Evolutionary conservation across 176 grass and related monocot species (phyloP).

Genomic region (Oryza brachyantha): DNA sequence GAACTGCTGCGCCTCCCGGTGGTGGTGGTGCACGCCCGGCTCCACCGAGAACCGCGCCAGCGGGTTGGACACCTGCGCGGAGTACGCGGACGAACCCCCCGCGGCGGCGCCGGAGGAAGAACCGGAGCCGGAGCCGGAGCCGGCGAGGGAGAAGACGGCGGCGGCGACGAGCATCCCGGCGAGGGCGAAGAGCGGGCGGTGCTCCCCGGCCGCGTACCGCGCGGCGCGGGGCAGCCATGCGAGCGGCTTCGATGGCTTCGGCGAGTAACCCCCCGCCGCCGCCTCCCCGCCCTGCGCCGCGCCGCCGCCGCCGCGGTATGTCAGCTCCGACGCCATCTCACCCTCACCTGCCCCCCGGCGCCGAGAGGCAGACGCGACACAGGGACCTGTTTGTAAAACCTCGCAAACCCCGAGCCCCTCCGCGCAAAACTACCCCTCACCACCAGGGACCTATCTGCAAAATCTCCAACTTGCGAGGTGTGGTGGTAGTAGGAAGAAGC

Average conservation of each 20-base stretch:
- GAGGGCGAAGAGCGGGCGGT: slow-evolving; percentile 75
- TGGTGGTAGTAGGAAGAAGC: neutral
- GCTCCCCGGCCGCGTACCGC: slow-evolving; percentile 57
- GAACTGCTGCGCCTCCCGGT: slow-evolving; percentile 37
- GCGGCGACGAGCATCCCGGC: slow-evolving; percentile 65
- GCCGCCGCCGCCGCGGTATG: slow-evolving; percentile 56
- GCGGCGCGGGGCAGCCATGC: slow-evolving; percentile 54
- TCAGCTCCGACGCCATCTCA: slow-evolving; percentile 84
- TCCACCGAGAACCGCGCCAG: slow-evolving; percentile 39
- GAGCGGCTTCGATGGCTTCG: slow-evolving; percentile 62
- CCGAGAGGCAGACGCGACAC: too few species aligned
- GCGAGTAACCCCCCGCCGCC: slow-evolving; percentile 20
- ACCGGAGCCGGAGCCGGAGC: neutral
- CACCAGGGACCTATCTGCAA: neutral
- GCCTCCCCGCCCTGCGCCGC: slow-evolving; percentile 15
- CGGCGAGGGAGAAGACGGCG: slow-evolving; percentile 51
- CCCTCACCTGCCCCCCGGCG: too few species aligned
- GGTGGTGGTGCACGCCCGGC: neutral
- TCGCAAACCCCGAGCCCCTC: neutral
- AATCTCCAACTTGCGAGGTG: too few species aligned
- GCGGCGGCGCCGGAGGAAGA: neutral
- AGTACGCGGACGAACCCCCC: neutral
- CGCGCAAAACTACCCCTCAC: neutral
- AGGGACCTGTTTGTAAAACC: neutral
- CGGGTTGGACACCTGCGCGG: neutral